phyloP scores from a whole-genome alignment of 2,329 filamentous ascomycete species.

The Trichoderma gracile region DNA sequence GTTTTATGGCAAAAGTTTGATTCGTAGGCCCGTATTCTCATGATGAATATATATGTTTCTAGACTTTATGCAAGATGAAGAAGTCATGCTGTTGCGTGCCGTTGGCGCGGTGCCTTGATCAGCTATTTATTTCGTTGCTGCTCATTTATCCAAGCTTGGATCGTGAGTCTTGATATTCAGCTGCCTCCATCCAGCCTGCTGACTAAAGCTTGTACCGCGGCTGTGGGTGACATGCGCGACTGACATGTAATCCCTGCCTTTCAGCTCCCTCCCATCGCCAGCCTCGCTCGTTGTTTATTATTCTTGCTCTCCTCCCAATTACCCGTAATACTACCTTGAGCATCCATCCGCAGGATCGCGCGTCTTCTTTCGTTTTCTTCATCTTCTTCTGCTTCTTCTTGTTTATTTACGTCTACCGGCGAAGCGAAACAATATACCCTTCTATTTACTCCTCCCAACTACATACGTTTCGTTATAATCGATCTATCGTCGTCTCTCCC shows the following conservation, averaged over 20 bases:
- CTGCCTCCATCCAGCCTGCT: neutral
- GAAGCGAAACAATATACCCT: constrained; percentile 7
- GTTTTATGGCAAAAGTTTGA: constrained; percentile 14
- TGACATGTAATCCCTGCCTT: constrained; percentile 31
- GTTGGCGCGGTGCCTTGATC: too few relatives aligned
- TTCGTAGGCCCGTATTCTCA: constrained; percentile 14
- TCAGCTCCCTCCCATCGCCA: constrained; percentile 14
- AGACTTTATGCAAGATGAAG: neutral
- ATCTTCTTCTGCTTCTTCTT: neutral
- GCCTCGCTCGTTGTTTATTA: constrained; percentile 19
- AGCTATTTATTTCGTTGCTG: too few relatives aligned
- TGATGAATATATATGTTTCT: constrained; percentile 1
- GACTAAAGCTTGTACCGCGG: constrained; percentile 31
- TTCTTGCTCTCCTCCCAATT: neutral
- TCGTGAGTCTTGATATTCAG: too few relatives aligned
- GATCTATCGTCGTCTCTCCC: too few relatives aligned
- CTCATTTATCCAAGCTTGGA: too few relatives aligned
- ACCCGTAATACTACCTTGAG: neutral
- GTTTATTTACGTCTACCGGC: neutral
- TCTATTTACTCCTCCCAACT: neutral
- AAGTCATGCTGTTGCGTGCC: neutral
- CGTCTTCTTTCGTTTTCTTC: neutral
- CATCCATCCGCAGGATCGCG: neutral
- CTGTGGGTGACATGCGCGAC: constrained; percentile 27
- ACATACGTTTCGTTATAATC: too few relatives aligned